Evolutionary conservation across 331 rosid genomes (phyloP), one percentile per base, ranked within the genome.

Genomic region (Spiraea crenata): DNA sequence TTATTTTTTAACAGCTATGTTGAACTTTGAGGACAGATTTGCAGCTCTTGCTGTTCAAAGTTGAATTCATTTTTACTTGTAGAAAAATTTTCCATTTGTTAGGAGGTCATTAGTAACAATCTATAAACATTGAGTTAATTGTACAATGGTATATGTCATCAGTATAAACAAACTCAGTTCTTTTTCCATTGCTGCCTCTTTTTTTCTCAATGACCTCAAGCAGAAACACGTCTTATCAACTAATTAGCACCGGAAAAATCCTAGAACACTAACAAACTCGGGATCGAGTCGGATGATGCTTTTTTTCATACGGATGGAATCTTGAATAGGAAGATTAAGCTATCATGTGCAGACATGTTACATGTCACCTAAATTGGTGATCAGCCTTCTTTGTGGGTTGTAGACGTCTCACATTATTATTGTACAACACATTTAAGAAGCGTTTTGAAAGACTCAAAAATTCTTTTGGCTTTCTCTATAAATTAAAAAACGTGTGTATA

Each of bases 11-110:
- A 65, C 61, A 20, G 67, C n/a, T 56, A 10, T 25, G 71, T 34
- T 40, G 69, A 63, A 76, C 63, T 47, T 72, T 51, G 49, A 52
- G 40, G 25, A 62, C 39, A 37, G 60, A 41, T 50, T 68, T 61
- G 63, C 71, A 70, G 71, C 59, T 63, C 71, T 52, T 58, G 73
- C 64, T 66, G 74, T 75, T 50, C 51, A 48, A 71, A 48, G 55
- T 51, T 57, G 64, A 72, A 71, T 77, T 55, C 58, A 16, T 40
- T 76, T 40, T 76, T 54, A 45, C 64, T 19, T 66, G 71, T 76
- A 69, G 69, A 72, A 46, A 37, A 5, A 31, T 35, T 58, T 77
- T 44, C 57, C 42, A 25, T 55, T 35, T 63, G 46, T 15, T 65
- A 65, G 57, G 44, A 44, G 67, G 65, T 31, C 52, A 40, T 16